These are phyloP conservation scores for Eucommia ulmoides DNA, from an alignment of 257 asterid genomes.

Conservation along the genomic window DNA sequence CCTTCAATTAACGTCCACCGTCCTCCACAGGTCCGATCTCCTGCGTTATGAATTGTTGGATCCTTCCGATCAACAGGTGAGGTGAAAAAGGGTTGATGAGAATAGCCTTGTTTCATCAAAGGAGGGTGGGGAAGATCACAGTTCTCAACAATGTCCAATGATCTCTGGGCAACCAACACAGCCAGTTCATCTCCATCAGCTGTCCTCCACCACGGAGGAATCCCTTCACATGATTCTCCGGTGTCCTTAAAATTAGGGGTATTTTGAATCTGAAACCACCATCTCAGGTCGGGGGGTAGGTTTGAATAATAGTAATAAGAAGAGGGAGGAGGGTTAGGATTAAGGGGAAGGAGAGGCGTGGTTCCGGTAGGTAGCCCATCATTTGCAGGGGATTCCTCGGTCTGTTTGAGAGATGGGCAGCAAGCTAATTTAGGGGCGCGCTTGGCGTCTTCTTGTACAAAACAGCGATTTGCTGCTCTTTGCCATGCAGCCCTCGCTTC, in stretches of 20 bases:
- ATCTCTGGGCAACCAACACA: slow-evolving; percentile 47
- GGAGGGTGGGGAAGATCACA: slow-evolving; percentile 89
- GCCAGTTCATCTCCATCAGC: slow-evolving; percentile 73
- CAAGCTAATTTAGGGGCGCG: slow-evolving; percentile 87
- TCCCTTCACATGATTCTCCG: slow-evolving; percentile 14
- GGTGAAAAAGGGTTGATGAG: too few species aligned
- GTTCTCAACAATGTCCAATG: slow-evolving; percentile 47
- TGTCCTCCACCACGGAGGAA: slow-evolving; percentile 81
- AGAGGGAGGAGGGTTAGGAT: slow-evolving; percentile 30
- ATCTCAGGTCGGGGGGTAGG: slow-evolving; percentile 55
- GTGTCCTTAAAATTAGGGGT: slow-evolving; percentile 10
- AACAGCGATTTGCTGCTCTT: slow-evolving; percentile 73
- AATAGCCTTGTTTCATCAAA: too few species aligned
- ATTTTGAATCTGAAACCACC: slow-evolving; percentile 64
- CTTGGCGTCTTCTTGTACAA: slow-evolving; percentile 90
- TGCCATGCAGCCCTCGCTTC: slow-evolving; percentile 89
- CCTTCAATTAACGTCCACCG: too few species aligned
- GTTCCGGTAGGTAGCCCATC: slow-evolving; percentile 26
- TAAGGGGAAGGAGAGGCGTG: slow-evolving; percentile 26
- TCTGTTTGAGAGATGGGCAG: slow-evolving; percentile 44
- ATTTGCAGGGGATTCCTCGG: slow-evolving; percentile 19
- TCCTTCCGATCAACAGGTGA: slow-evolving; percentile 14
- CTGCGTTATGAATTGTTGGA: too few species aligned
- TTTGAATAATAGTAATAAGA: too few species aligned
- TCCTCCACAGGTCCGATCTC: too few species aligned